Percentiles rank a stretch among this genome's conserved stretches.
Evolutionary conservation across 2,329 filamentous ascomycete species (phyloP).

Genomic region (Colletotrichum viniferum): DNA sequence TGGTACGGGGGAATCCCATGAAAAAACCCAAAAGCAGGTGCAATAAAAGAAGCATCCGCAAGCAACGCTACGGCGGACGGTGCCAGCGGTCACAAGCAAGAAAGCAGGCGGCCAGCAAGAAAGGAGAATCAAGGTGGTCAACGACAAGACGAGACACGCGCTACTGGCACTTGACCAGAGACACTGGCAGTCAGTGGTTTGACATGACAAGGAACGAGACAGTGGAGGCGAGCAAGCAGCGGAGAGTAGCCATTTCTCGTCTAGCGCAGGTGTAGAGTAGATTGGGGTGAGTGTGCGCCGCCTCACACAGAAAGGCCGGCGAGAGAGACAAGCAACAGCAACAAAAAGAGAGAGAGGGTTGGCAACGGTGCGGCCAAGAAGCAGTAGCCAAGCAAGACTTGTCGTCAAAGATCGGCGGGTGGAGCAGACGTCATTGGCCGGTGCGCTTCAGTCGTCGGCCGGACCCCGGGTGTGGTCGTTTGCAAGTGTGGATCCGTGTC

Average conservation of each 20-base stretch:
- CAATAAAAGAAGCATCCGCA: background rate
- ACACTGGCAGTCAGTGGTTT: background rate
- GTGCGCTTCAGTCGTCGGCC: constrained; percentile 12
- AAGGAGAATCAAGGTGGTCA: background rate
- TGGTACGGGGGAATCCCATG: background rate
- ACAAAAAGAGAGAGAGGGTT: background rate
- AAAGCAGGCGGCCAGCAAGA: background rate
- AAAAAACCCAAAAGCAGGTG: background rate
- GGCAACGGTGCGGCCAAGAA: constrained; percentile 10
- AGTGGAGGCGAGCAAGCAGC: background rate
- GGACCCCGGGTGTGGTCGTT: constrained; percentile 16
- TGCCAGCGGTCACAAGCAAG: background rate
- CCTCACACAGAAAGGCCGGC: background rate
- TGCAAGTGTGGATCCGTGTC: background rate
- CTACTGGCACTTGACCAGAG: constrained; percentile 9
- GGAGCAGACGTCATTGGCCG: constrained; percentile 21
- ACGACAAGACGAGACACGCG: background rate
- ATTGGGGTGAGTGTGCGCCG: background rate
- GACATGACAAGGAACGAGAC: background rate
- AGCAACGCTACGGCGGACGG: background rate
- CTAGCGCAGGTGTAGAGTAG: background rate
- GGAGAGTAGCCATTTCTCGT: background rate
- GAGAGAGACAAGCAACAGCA: background rate
- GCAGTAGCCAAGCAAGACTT: constrained; percentile 14
- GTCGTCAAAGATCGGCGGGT: constrained; percentile 21